phyloP scores from a whole-genome alignment of 495 filamentous ascomycete species.

The Monascus purpureus region DNA sequence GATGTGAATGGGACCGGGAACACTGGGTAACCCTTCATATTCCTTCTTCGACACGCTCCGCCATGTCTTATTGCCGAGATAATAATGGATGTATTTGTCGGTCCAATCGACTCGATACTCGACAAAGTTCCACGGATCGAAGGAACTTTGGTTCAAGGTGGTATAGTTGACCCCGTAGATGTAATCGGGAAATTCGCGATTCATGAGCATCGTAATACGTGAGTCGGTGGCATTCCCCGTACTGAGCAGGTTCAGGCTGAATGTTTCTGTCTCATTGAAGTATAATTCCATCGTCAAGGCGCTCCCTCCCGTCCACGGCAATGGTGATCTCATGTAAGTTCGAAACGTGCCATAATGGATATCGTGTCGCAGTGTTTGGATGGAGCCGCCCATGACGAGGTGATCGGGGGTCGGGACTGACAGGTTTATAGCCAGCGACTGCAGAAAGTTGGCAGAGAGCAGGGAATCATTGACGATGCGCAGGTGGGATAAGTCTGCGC shows the following conservation, averaged over 20 bases:
- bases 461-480: conserved; percentile 7
- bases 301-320: conserved; percentile 10
- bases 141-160: conserved; percentile 5
- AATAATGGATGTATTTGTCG: conserved; percentile 15
- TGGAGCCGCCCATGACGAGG: conserved; percentile 16
- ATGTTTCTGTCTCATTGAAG: conserved; percentile 20
- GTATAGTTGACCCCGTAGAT: conserved; percentile 16
- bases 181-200: conserved; percentile 13
- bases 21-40: conserved; percentile 3
- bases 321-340: conserved; percentile 12
- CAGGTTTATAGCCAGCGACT: conserved; percentile 3
- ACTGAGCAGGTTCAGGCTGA: conserved; percentile 22
- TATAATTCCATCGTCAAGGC: conserved; percentile 21
- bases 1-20: conserved; percentile 18
- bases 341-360: conserved; percentile 27
- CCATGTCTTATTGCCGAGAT: conserved; percentile 11
- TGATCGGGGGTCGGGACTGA: conserved; percentile 11
- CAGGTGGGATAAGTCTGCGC: conserved; percentile 15
- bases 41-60: conserved; percentile 9
- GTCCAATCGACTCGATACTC: conserved; percentile 29
- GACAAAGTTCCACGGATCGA: conserved; percentile 17
- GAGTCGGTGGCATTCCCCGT: conserved; percentile 12
- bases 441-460: too few relatives aligned
- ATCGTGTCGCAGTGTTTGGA: conserved; percentile 18
- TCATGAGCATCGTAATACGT: conserved; percentile 19